Evolutionary conservation across 495 filamentous ascomycete genomes (phyloP), one percentile per base, ranked within the genome.

Genomic region (Xylaria cubensis): DNA sequence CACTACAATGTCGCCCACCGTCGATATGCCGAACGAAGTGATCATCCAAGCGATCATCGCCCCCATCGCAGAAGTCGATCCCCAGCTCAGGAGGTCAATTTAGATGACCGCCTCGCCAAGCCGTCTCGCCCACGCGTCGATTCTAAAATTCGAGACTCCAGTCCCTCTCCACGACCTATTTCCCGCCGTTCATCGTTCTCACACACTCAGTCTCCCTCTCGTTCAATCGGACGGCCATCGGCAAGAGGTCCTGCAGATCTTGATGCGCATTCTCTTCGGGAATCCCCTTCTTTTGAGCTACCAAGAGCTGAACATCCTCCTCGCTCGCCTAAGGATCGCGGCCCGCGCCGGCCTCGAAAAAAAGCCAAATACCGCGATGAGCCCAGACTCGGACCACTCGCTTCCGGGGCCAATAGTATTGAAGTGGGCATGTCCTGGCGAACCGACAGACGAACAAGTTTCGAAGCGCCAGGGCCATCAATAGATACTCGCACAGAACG

Each of bases 401-500:
- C 80, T 17, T 85, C 84, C 61, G 84, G 84, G n/a, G 81, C 82
- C 1, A 86, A 85, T 36, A 85, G 82, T 63, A 76, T 86, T 65
- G 85, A 86, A 75, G 84, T 84, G 36, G 84, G 82, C 39, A 81
- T 85, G 81, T 76, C 76, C 3, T 75, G 81, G 26, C 78, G 85
- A 56, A 79, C 81, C 13, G 78, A 83, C 36, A 81, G 76, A 69
- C 81, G 84, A 42, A 79, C 80, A 48, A 80, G 81, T 29, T 82
- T 83, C 66, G 80, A 80, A 41, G 69, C 73, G 72, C 42, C 72
- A 1, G 53, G 56, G 9, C 41, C 55, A 3, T 62, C 55, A 15
- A 44, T 36, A 46, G 67, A 69, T 39, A 3, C 42, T 46, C 53
- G 53, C 19, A 7, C 42, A 48, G 56, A 42, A 9, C 78, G 77